phyloP scores from a whole-genome alignment of 148 eudicot genomes.

The Silene latifolia region DNA sequence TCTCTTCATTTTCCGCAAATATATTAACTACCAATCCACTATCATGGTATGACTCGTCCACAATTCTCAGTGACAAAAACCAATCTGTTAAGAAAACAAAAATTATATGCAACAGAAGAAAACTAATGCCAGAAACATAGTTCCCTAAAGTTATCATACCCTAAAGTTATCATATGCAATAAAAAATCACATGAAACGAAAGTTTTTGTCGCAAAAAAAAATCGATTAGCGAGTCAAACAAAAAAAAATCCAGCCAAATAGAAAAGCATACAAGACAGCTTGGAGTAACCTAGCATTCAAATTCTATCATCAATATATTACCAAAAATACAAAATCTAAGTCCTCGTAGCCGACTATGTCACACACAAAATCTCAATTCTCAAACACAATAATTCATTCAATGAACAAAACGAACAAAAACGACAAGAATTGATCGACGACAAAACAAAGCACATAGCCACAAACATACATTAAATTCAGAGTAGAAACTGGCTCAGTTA shows the following conservation, averaged over 20 bases:
- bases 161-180: background rate
- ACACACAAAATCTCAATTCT: too few species aligned
- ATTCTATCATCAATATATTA: conserved; percentile 31
- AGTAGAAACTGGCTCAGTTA: conserved; percentile 11
- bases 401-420: background rate
- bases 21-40: conserved; percentile 57
- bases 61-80: conserved; percentile 51
- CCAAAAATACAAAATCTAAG: background rate
- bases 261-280: background rate
- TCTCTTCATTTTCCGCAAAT: conserved; percentile 55
- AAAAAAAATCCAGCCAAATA: background rate
- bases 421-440: background rate
- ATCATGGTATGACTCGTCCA: conserved; percentile 59
- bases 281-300: conserved; percentile 15
- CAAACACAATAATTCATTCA: background rate
- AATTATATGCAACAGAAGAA: background rate
- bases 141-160: background rate
- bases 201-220: background rate
- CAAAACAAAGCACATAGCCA: background rate
- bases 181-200: background rate
- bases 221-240: background rate
- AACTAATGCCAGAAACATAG: background rate
- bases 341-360: too few species aligned
- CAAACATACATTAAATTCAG: background rate
- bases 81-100: conserved; percentile 49